Percentiles rank a stretch among this genome's conserved stretches.
These are phyloP conservation scores for Citrullus amarus DNA, from an alignment of 306 rosid genomes.

Conservation along the genomic window DNA sequence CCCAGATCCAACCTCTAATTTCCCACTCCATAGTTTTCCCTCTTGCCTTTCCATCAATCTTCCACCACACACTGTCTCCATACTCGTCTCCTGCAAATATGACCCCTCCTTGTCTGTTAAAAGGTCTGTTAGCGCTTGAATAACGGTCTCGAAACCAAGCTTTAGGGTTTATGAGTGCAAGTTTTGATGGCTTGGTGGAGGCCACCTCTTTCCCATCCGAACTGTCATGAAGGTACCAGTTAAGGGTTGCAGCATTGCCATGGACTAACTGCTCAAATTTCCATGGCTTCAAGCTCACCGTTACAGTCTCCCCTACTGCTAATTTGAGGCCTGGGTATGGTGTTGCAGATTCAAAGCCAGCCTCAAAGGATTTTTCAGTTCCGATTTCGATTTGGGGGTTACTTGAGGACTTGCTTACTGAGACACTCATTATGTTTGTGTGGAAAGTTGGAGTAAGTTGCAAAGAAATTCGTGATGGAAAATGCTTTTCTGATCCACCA, in stretches of 20 bases:
- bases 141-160: constrained; percentile 78
- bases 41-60: constrained; percentile 47
- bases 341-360: constrained; percentile 49
- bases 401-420: constrained; percentile 78
- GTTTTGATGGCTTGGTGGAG: constrained; percentile 67
- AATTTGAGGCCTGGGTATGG: constrained; percentile 45
- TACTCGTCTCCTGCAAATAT: constrained; percentile 80
- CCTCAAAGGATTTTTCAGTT: constrained; percentile 55
- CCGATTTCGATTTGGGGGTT: constrained; percentile 60
- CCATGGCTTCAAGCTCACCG: constrained; percentile 71
- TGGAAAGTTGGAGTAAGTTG: constrained; percentile 68
- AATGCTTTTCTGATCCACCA: constrained; percentile 75
- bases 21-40: constrained; percentile 91
- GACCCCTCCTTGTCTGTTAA: constrained; percentile 84
- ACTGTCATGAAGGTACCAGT: constrained; percentile 80
- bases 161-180: constrained; percentile 53
- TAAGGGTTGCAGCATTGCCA: constrained; percentile 65
- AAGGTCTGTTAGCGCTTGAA: constrained; percentile 72
- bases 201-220: constrained; percentile 69
- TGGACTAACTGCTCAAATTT: constrained; percentile 72
- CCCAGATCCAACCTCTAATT: constrained; percentile 79
- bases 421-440: constrained; percentile 46
- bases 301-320: constrained; percentile 50
- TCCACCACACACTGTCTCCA: constrained; percentile 78
- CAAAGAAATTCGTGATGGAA: constrained; percentile 69